Conservation (phyloP, 352 stramenopile species). For the Globisporangium acanthophoron region DNA sequence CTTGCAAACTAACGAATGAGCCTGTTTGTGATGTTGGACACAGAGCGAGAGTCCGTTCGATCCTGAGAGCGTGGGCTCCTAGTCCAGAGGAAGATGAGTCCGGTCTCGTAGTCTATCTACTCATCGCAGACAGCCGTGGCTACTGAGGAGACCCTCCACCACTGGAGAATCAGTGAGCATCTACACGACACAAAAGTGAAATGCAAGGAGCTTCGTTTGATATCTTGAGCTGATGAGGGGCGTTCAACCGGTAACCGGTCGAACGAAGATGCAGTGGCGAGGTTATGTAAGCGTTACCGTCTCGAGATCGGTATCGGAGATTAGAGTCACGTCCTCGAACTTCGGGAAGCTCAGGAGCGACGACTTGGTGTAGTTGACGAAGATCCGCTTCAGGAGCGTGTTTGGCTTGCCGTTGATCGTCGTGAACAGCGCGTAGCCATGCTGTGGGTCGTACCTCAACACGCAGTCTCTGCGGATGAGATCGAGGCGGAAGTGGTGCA, state of each 20-base stretch:
- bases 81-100: too few species aligned
- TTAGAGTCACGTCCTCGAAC: conserved; percentile 32
- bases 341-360: conserved; percentile 28
- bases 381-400: conserved; percentile 43
- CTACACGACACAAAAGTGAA: too few species aligned
- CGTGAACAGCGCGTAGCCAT: conserved; percentile 40
- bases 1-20: too few species aligned
- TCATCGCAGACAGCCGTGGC: too few species aligned
- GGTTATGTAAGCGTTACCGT: conserved; percentile 9
- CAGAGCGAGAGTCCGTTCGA: too few species aligned
- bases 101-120: too few species aligned
- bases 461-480: conserved; percentile 41
- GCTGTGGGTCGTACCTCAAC: conserved; percentile 31
- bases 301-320: conserved; percentile 34
- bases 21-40: too few species aligned
- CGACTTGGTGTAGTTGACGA: conserved; percentile 32
- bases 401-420: conserved; percentile 58
- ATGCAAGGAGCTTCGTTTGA: too few species aligned
- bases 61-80: too few species aligned
- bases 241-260: background rate
- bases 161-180: too few species aligned
- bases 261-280: background rate
- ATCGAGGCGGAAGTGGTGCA: conserved; percentile 42
- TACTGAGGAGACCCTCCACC: too few species aligned
- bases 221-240: too few species aligned